Evolutionary conservation across 78 protist species (phyloP).

Genomic region (Dictyostelium discoideum): DNA sequence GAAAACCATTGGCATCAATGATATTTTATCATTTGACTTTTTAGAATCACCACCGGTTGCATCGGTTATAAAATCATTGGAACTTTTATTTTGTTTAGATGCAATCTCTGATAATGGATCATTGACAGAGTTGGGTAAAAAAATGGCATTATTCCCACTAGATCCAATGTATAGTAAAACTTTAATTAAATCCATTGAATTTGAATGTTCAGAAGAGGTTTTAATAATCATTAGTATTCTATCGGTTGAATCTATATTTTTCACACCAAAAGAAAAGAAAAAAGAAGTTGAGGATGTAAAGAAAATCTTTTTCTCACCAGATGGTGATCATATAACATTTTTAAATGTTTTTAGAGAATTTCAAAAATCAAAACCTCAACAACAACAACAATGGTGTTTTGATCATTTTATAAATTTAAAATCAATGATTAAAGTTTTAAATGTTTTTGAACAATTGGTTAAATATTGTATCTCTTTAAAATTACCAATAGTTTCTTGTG

Average conservation of each 20-base stretch:
- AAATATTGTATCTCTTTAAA: conserved; percentile 47
- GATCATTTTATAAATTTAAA: conserved; percentile 70
- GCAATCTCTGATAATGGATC: conserved; percentile 41
- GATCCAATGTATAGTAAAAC: conserved; percentile 85
- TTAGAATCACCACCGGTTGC: conserved; percentile 73
- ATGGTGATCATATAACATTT: conserved; percentile 79
- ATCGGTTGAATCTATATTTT: conserved; percentile 68
- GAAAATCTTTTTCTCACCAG: conserved; percentile 77
- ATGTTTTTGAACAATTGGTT: conserved; percentile 69
- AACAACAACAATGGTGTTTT: conserved; percentile 62
- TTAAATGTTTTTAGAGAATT: conserved; percentile 76
- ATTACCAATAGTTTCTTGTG: conserved; percentile 35
- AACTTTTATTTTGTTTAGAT: conserved; percentile 62
- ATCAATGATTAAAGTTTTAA: conserved; percentile 76
- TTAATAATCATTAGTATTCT: conserved; percentile 73
- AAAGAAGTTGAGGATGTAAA: conserved; percentile 58
- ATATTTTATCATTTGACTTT: conserved; percentile 74
- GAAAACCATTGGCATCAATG: conserved; percentile 80
- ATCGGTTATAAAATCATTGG: conserved; percentile 44
- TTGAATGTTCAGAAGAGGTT: conserved; percentile 71
- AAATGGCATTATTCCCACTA: conserved; percentile 81
- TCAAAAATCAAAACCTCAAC: conserved; percentile 20
- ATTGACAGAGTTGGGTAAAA: conserved; percentile 45
- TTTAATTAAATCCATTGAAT: conserved; percentile 32
- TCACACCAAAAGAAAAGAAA: conserved; percentile 40